Conservation (phyloP, 1,284 basidiomycete species). For the Trametes polyzona region DNA sequence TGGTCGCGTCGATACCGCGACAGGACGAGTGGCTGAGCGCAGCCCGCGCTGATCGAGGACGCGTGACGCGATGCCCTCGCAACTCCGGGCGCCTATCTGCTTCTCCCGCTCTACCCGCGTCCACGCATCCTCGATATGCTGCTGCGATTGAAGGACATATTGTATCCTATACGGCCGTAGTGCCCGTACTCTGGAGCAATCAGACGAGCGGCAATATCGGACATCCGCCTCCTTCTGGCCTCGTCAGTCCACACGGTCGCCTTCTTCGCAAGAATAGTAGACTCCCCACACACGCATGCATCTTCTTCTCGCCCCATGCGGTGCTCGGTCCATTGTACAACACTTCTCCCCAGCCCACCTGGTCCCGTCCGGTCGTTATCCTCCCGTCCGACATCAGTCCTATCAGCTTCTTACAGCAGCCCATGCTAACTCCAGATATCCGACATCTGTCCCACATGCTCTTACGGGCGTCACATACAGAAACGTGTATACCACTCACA, state of each 20-base stretch:
- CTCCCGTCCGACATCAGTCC: not conserved
- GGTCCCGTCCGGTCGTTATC: not conserved
- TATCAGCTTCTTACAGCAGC: not conserved
- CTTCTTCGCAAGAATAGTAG: not conserved
- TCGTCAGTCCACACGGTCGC: constrained; percentile 4
- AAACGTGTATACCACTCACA: not conserved
- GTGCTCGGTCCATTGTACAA: not conserved
- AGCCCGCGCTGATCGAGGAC: not conserved
- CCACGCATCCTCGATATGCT: no score
- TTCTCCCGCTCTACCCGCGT: not conserved
- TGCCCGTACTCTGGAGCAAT: not conserved
- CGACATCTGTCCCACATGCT: not conserved
- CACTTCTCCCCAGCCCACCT: not conserved
- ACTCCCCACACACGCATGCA: constrained; percentile 1
- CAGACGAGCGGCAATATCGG: not conserved
- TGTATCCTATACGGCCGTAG: no score
- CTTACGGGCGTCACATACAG: not conserved
- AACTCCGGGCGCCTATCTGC: not conserved
- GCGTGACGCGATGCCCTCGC: not conserved
- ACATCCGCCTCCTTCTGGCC: not conserved
- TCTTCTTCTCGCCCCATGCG: not conserved
- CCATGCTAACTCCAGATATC: not conserved
- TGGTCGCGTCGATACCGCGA: not conserved
- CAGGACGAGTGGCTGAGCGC: not conserved
- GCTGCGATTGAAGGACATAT: no score